Conservation (phyloP, 177 flowering plant species). For the Vitis hybrid region DNA sequence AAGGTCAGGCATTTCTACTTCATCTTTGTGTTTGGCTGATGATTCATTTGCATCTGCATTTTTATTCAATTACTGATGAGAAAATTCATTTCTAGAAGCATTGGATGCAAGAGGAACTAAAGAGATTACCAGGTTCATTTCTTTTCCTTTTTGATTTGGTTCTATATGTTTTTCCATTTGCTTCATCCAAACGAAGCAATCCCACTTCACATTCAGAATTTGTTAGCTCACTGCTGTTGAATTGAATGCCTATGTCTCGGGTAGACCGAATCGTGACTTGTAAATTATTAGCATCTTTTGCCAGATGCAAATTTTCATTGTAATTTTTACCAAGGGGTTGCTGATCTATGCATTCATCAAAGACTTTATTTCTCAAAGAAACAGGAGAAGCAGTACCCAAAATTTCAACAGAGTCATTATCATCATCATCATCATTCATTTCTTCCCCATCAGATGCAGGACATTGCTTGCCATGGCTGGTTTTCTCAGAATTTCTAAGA, state of each 20-base stretch:
- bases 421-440: constrained; percentile 27
- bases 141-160: constrained; percentile 25
- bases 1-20: constrained; percentile 16
- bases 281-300: constrained; percentile 13
- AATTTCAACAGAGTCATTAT: constrained; percentile 14
- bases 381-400: constrained; percentile 12
- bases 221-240: constrained; percentile 8
- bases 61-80: not conserved
- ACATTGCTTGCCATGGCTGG: constrained; percentile 18
- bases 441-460: constrained; percentile 14
- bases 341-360: constrained; percentile 10
- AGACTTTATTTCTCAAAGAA: constrained; percentile 6
- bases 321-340: constrained; percentile 7
- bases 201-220: constrained; percentile 10
- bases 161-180: constrained; percentile 16
- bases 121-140: constrained; percentile 27
- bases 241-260: constrained; percentile 11
- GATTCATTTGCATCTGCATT: constrained; percentile 23
- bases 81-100: not conserved
- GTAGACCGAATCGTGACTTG: constrained; percentile 1
- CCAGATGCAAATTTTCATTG: constrained; percentile 5
- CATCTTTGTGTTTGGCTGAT: constrained; percentile 15
- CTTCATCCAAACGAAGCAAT: constrained; percentile 14
- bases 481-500: constrained; percentile 6
- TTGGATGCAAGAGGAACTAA: not conserved